Evolutionary conservation across 331 rosid genomes (phyloP), one percentile per base, ranked within the genome.

Genomic region (Quercus phellos): DNA sequence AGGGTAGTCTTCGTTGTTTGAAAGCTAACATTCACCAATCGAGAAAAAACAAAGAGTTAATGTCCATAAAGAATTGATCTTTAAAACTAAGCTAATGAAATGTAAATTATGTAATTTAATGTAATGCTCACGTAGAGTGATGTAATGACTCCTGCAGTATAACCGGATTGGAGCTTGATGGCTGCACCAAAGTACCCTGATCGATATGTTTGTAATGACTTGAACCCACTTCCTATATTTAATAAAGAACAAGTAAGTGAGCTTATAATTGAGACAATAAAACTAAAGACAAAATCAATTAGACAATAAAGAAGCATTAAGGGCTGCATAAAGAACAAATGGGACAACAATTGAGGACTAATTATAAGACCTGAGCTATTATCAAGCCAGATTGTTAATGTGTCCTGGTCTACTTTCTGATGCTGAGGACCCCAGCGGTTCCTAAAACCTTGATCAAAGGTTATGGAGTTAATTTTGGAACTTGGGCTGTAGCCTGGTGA

Each of bases 111-210:
- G 1, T 46, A 46, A 46, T 10, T 10, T 6, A 11, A 13, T 43
- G 35, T 27, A 70, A 64, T 81, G 13, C 98, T 87, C 82, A 94
- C 99, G 14, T 92, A 95, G 46, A 92, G 74, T 55, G 86, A 88
- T 63, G 98, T 95, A 51, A 87, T 92, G 63, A 95, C 92, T 76
- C 98, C 99, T 0, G 97, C 99, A 7, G 98, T 95, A 29, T 95
- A 92, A 54, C 98, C 98, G 0, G 92, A 68, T 18, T 95, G 99
- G 51, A 93, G 93, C 83, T 93, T 95, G 55, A 95, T 77, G 24
- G 94, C 86, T 79, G 88, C 88, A 66, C 93, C 93, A 21, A 95
- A 93, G 66, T 91, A 93, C 46, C 99, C 99, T 18, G 94, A 91
- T 42, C 46, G 72, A 59, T 93, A 95, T 0, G 91, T 56, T 22